Base-by-base conservation (phyloP, 306 rosid species). In the Glycyrrhiza uralensis region DNA sequence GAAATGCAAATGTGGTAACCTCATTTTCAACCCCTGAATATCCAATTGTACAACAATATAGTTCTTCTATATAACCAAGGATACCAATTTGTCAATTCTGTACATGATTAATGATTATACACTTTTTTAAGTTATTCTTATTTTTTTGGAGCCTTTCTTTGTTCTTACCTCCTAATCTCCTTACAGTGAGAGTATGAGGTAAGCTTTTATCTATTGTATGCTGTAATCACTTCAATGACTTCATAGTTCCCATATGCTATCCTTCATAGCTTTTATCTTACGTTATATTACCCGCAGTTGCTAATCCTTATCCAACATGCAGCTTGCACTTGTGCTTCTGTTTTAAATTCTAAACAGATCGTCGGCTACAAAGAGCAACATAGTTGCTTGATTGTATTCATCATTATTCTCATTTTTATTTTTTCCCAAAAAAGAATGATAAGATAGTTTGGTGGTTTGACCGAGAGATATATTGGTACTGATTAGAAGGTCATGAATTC, bases 1-100 rank as follows among this genome's bases (percentile, higher is more conserved):
- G 97, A 94, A 94, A 41, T 94, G 98, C 87, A 94, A 89, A 84
- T 94, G 98, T 75, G 98, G 97, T 19, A 78, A 77, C 76, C 75
- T 76, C 71, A 86, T 94, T 80, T 87, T 89, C 85, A 91, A 89
- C 83, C 96, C 97, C 9, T 94, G 80, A 90, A 35, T 24, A 19
- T 52, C 5, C 17, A 28, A 42, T 32, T 44, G 35, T 35, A 29
- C 24, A 6, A 46, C 33, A 5, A 6, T 26, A 72, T 49, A 46
- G 24, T 59, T 45, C 4, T 35, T 44, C 46, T 50, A 17, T 36
- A 11, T 46, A 49, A 76, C 60, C 26, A 72, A 65, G 28, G 49
- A 49, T 49, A 72, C 60, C 55, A 49, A 58, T 42, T 76, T 61
- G 35, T 77, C 60, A 76, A 69, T 52, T 72, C 19, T 86, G 87